These are phyloP conservation scores for Coniochaeta ligniaria DNA, from an alignment of 2,329 filamentous ascomycete genomes.

Conservation along the genomic window DNA sequence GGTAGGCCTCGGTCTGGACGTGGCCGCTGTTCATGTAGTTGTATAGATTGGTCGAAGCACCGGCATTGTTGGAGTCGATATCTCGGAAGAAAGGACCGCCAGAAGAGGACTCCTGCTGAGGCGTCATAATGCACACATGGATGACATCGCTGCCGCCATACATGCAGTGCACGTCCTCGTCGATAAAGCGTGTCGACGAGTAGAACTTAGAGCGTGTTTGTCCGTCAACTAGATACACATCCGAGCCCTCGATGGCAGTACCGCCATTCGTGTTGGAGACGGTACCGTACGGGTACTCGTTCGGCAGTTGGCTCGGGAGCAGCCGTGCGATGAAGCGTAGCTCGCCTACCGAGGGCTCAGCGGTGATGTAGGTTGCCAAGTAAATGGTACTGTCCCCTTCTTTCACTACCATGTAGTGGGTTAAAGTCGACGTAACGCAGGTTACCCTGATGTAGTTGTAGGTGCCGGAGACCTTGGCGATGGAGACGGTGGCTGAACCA, in stretches of 20 bases:
- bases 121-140: conserved; percentile 55
- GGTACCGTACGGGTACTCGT: conserved; percentile 44
- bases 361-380: conserved; percentile 56
- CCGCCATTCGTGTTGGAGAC: conserved; percentile 48
- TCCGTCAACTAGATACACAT: conserved; percentile 51
- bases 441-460: conserved; percentile 50
- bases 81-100: conserved; percentile 62
- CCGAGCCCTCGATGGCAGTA: conserved; percentile 48
- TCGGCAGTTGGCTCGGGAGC: conserved; percentile 38
- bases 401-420: conserved; percentile 56
- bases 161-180: conserved; percentile 58
- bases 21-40: conserved; percentile 65
- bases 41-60: conserved; percentile 49
- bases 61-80: conserved; percentile 59
- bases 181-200: conserved; percentile 62
- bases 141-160: conserved; percentile 37
- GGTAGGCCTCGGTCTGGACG: conserved; percentile 52
- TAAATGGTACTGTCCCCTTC: conserved; percentile 54
- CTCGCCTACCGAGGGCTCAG: conserved; percentile 49
- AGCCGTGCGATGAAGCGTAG: conserved; percentile 59
- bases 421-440: conserved; percentile 51
- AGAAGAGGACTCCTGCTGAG: conserved; percentile 50
- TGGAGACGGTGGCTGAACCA: conserved; percentile 49
- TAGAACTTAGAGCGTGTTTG: conserved; percentile 66
- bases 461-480: conserved; percentile 23